phyloP scores from a whole-genome alignment of 805 yeast species.

The Kodamaea sagamina region DNA sequence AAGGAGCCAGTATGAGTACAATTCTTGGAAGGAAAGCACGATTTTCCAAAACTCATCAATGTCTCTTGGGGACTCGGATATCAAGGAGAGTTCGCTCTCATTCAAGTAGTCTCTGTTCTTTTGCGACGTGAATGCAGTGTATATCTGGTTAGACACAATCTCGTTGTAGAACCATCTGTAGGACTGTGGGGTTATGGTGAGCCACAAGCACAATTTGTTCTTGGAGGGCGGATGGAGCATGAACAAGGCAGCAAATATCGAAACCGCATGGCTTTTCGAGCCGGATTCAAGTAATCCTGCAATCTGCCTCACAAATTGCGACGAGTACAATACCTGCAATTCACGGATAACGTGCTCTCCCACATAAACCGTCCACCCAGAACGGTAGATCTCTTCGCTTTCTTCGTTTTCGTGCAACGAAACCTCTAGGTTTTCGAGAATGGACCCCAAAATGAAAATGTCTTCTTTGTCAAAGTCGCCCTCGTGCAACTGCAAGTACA shows the following conservation, averaged over 20 bases:
- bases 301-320: slow-evolving; percentile 23
- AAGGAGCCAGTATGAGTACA: slow-evolving; percentile 65
- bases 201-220: slow-evolving; percentile 41
- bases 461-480: neutral
- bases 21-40: slow-evolving; percentile 55
- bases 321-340: slow-evolving; percentile 21
- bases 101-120: slow-evolving; percentile 5
- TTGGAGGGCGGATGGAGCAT: slow-evolving; percentile 39
- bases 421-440: slow-evolving; percentile 23
- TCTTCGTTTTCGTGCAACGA: slow-evolving; percentile 17
- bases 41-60: slow-evolving; percentile 31
- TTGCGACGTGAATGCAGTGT: slow-evolving; percentile 14
- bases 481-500: slow-evolving; percentile 6
- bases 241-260: slow-evolving; percentile 32
- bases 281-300: slow-evolving; percentile 10
- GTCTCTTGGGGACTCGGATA: neutral
- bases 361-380: neutral
- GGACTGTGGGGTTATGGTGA: slow-evolving; percentile 43
- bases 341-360: slow-evolving; percentile 1
- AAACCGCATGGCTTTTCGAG: slow-evolving; percentile 16
- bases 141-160: slow-evolving; percentile 23
- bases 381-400: neutral
- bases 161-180: slow-evolving; percentile 33
- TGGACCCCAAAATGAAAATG: slow-evolving; percentile 13
- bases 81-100: neutral